Percentiles rank a stretch among this genome's conserved stretches.
Evolutionary conservation across 228 moss, liverwort and hornwort species (phyloP).

Genomic region (Sphagnum fallax): DNA sequence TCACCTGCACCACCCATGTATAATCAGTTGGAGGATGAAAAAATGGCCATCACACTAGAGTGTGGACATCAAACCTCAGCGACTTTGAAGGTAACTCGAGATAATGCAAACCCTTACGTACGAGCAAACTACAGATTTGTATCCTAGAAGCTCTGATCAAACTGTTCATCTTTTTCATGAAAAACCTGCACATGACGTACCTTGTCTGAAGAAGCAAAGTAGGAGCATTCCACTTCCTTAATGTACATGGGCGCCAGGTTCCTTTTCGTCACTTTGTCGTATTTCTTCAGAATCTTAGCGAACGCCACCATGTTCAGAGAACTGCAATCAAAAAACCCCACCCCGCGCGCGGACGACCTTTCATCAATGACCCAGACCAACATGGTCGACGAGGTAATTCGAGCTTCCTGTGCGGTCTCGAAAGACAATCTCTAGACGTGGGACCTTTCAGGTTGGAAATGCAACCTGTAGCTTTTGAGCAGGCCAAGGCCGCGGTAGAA

Average conservation of each 20-base stretch:
- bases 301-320: conserved; percentile 73
- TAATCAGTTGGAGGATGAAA: neutral
- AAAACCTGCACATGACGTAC: conserved; percentile 10
- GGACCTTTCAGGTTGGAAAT: too few species aligned
- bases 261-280: conserved; percentile 66
- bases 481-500: conserved; percentile 77
- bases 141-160: neutral
- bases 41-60: neutral
- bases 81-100: neutral
- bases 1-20: conserved; percentile 17
- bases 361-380: too few species aligned
- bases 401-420: too few species aligned
- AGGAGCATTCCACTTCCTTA: conserved; percentile 64
- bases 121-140: neutral
- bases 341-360: neutral
- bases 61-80: neutral
- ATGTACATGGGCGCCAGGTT: conserved; percentile 57
- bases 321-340: conserved; percentile 24
- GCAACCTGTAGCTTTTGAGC: conserved; percentile 79
- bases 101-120: neutral
- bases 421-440: too few species aligned
- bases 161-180: too few species aligned
- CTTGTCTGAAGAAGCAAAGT: conserved; percentile 77
- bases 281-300: conserved; percentile 91
- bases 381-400: too few species aligned